Evolutionary conservation across 1,139 yeast species (phyloP), one percentile per base, ranked within the genome.

Genomic region (Taphrina deformans): DNA sequence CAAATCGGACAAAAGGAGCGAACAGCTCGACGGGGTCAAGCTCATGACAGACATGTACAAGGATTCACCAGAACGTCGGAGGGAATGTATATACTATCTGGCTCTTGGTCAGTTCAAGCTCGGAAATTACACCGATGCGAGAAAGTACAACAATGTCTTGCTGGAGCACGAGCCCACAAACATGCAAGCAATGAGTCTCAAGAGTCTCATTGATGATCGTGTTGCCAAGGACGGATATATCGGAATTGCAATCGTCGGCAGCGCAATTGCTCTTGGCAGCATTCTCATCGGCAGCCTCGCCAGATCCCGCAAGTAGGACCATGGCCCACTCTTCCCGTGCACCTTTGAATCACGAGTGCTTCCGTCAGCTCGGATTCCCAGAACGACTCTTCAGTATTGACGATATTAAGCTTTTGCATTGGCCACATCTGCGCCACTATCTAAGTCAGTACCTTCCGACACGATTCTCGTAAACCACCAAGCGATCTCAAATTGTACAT

Each of bases 41-140:
- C 80, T 92, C 41, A 79, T 95, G 67, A 83, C 93, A 0, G 85
- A 85, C 64, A 82, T 89, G 53, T 92, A 87, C 76, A 84, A 85
- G 71, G 90, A 85, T 62, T 87, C 88, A 0, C 93, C 96, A 0
- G 83, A 84, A 65, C 83, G 97, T 77, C 83, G 97, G 70, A 81
- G 97, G 67, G 99, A 95, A 74, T 87, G 96, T 68, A 80, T 93
- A 55, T 95, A 91, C 74, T 95, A 93, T 75, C 79, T 95, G 68
- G 83, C 96, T 6, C 80, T 95, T 67, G 98, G 98, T 0, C 86
- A 95, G 64, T 91, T 83, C 76, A 93, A 93, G 75, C 79, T 90
- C 10, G 96, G 96, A 14, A 97, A 93, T 73, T 91, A 87, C 73
- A 78, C 87, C 31, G 89, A 89, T 73, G 93, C 98, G 7, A 84